These are phyloP conservation scores for Macrophomina phaseolina DNA, from an alignment of 2,329 filamentous ascomycete genomes.

Conservation along the genomic window DNA sequence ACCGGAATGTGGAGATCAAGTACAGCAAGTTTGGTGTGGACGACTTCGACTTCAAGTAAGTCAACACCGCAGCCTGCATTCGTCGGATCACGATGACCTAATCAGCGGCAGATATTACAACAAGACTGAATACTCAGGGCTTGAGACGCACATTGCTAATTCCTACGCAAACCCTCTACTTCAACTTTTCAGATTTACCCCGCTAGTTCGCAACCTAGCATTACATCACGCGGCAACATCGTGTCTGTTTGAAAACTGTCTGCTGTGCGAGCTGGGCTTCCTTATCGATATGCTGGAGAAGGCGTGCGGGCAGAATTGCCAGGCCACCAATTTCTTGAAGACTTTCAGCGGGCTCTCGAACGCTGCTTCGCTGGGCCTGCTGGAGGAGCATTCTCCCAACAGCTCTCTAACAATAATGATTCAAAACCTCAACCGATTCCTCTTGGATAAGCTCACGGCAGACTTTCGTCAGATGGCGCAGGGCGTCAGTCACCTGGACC, in stretches of 20 bases:
- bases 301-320: constrained; percentile 89
- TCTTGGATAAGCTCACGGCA: constrained; percentile 78
- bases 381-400: constrained; percentile 81
- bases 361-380: constrained; percentile 74
- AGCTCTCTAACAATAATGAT: constrained; percentile 80
- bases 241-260: constrained; percentile 81
- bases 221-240: constrained; percentile 86
- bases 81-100: neutral
- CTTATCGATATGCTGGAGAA: constrained; percentile 98
- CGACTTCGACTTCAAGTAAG: constrained; percentile 94
- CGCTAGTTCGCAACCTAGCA: constrained; percentile 83
- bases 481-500: constrained; percentile 66
- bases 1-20: constrained; percentile 95
- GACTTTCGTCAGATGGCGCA: constrained; percentile 75
- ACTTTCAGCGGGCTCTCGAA: constrained; percentile 84
- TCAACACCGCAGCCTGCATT: constrained; percentile 23
- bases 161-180: constrained; percentile 93
- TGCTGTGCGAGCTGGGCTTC: constrained; percentile 93
- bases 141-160: constrained; percentile 96
- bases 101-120: constrained; percentile 77
- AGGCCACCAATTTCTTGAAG: constrained; percentile 93
- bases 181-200: constrained; percentile 90
- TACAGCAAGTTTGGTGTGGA: constrained; percentile 99
- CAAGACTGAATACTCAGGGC: constrained; percentile 84
- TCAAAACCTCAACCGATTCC: constrained; percentile 83